A percentile compares a stretch with the other conserved stretches of the same genome.
These are phyloP conservation scores for Amaranthus hypochondriacus DNA, from an alignment of 148 eudicot species.

Conservation along the genomic window DNA sequence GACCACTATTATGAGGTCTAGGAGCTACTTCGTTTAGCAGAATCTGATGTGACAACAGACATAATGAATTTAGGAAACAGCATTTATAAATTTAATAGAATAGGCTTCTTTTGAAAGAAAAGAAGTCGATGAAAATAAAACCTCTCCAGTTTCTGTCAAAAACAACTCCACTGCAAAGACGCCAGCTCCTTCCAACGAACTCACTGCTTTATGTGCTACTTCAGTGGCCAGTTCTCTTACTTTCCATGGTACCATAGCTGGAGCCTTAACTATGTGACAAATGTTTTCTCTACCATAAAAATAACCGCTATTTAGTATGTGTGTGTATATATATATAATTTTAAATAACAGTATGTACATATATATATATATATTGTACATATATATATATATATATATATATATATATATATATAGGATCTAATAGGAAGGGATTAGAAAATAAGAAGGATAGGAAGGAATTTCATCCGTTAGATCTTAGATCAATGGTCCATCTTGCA, in stretches of 20 bases:
- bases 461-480: no score
- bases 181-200: constrained; percentile 96
- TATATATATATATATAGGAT: no score
- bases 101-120: background rate
- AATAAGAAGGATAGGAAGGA: no score
- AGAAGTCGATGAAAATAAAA: constrained; percentile 22
- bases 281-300: constrained; percentile 64
- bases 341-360: no score
- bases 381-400: no score
- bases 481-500: no score
- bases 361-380: no score
- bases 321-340: background rate
- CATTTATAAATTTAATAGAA: background rate
- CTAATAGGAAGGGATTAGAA: no score
- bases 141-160: constrained; percentile 81
- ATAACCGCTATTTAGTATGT: constrained; percentile 7
- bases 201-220: constrained; percentile 72
- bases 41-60: constrained; percentile 41
- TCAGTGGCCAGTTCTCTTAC: constrained; percentile 67
- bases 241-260: constrained; percentile 81
- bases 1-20: constrained; percentile 96
- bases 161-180: constrained; percentile 92
- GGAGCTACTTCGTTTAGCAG: constrained; percentile 94
- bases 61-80: background rate
- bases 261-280: constrained; percentile 93